Conservation (phyloP, 1,284 basidiomycete genomes). For the Gomphus sp. region DNA sequence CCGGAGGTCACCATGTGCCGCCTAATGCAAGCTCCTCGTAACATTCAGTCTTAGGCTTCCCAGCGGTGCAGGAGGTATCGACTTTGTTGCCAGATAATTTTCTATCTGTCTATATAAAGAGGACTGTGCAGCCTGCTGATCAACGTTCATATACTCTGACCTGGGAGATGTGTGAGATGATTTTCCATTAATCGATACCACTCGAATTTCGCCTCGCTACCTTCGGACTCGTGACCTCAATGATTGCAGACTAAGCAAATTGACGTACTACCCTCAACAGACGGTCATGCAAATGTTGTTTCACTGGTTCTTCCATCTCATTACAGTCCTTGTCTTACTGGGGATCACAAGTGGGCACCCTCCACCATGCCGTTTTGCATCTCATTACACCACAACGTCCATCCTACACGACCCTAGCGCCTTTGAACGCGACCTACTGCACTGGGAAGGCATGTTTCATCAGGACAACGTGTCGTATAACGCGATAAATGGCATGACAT, state of each 20-base stretch:
- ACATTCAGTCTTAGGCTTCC: too few relatives aligned
- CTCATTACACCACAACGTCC: background rate
- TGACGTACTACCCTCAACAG: background rate
- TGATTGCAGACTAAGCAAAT: background rate
- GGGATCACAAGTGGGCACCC: background rate
- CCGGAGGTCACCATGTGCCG: too few relatives aligned
- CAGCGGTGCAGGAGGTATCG: too few relatives aligned
- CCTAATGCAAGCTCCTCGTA: too few relatives aligned
- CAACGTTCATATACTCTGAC: too few relatives aligned
- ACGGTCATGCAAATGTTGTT: background rate
- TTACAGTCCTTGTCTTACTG: background rate
- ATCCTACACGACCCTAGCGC: background rate
- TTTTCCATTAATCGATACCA: too few relatives aligned
- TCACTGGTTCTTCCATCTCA: background rate
- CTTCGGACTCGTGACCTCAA: background rate
- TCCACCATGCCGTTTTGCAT: constrained; percentile 2
- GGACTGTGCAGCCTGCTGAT: too few relatives aligned
- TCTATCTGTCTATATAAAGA: too few relatives aligned
- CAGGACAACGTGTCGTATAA: constrained; percentile 7
- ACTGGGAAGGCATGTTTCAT: constrained; percentile 7
- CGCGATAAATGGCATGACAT: constrained; percentile 5
- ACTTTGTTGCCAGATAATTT: too few relatives aligned
- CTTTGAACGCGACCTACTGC: background rate
- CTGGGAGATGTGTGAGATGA: too few relatives aligned
- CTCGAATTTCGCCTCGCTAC: background rate